phyloP scores from a whole-genome alignment of 2,329 filamentous ascomycete species.

The Anthostomella pinea region DNA sequence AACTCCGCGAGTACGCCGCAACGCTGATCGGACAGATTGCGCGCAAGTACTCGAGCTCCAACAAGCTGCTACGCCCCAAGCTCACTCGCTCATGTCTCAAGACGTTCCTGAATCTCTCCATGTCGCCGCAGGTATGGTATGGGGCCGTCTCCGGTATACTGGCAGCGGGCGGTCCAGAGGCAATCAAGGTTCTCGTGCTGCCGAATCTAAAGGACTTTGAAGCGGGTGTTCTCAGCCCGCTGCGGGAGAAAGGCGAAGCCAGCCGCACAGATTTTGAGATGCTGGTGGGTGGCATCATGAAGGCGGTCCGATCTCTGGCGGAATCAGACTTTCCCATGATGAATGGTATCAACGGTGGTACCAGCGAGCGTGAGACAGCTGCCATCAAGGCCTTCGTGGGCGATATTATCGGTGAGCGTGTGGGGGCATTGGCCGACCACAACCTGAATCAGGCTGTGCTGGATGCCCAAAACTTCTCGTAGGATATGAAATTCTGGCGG shows the following conservation, averaged over 20 bases:
- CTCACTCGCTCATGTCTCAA: slow-evolving; percentile 92
- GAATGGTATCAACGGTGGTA: slow-evolving; percentile 41
- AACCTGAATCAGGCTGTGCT: slow-evolving; percentile 49
- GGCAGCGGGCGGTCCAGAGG: slow-evolving; percentile 67
- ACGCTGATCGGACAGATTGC: slow-evolving; percentile 78
- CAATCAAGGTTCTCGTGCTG: slow-evolving; percentile 54
- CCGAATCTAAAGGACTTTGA: slow-evolving; percentile 56
- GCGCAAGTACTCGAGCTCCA: slow-evolving; percentile 75
- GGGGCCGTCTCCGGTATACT: slow-evolving; percentile 80
- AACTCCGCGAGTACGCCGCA: slow-evolving; percentile 79
- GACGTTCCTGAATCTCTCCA: slow-evolving; percentile 82
- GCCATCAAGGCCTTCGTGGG: slow-evolving; percentile 56
- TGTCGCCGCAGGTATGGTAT: slow-evolving; percentile 81
- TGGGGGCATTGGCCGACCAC: slow-evolving; percentile 45
- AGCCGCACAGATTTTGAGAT: slow-evolving; percentile 50
- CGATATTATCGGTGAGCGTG: slow-evolving; percentile 48
- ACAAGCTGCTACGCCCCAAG: slow-evolving; percentile 79
- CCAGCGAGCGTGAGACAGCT: slow-evolving; percentile 37
- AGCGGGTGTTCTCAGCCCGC: slow-evolving; percentile 49
- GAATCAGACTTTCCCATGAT: slow-evolving; percentile 32
- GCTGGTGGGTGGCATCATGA: slow-evolving; percentile 54
- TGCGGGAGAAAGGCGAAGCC: slow-evolving; percentile 49
- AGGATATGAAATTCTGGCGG: slow-evolving; percentile 8
- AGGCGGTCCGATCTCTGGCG: slow-evolving; percentile 47
- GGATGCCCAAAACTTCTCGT: slow-evolving; percentile 54